Evolutionary conservation across 1,139 yeast species (phyloP), one percentile per base, ranked within the genome.

Genomic region (Meyerozyma athensensis): DNA sequence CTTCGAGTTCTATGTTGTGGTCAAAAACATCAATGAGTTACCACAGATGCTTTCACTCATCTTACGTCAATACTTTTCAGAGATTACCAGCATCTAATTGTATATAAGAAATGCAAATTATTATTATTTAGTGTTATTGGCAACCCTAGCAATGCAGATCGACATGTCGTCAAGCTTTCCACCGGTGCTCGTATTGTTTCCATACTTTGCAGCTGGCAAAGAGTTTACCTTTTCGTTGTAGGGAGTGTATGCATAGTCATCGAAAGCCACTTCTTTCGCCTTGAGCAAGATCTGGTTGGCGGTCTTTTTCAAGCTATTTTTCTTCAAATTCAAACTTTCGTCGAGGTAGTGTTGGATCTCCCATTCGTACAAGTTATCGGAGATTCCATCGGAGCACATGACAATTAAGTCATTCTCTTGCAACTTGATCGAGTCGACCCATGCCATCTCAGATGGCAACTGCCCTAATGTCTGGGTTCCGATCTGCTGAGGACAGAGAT

Each of bases 1-100:
- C 49, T 94, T 94, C 62, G 97, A 94, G 55, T 92, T 85, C 58
- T 94, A 90, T 53, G 96, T 92, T 43, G 92, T 94, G 49, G 97
- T 94, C 26, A 81, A 86, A 52, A 81, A 92, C 54, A 86, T 94
- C 45, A 73, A 74, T 34, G 97, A 92, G 61, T 72, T 94, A 37
- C 98, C 99, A 16, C 87, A 84, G 52, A 89, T 94, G 82, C 72
- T 94, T 45, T 80, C 97, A 3, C 70, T 85, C 50, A 90, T 94
- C 44, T 70, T 94, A 46, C 79, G 97, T 53, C 98, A 94, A 58
- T 94, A 86, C 63, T 94, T 92, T 59, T 70, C 89, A 2, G 95
- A 87, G 54, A 58, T 63, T 45, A 65, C 73, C 6, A 55, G 64
- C 31, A 44, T 49, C 36, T 57, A 41, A 41, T n/a, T n/a, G 24